Evolutionary conservation across 441 rosid species (phyloP), one percentile per base, ranked within the genome.

Genomic region (Geranium incanum): DNA sequence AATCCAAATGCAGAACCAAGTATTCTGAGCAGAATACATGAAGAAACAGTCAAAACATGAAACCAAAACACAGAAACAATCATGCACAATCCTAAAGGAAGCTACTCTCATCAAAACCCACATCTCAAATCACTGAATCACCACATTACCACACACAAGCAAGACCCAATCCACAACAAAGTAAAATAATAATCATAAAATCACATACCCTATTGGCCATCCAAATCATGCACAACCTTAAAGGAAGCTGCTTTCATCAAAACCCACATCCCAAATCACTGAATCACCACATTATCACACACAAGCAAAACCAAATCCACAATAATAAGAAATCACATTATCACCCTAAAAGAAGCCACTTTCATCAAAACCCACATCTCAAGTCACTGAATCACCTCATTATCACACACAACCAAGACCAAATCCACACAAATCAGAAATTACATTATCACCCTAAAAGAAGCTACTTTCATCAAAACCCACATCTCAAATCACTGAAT

Each of bases 131-230:
- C 16, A 50, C 59, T 11, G 59, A 13, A 65, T 1, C 43, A 21
- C 21, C 21, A 21, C 21, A 21, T 18, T 12, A 23, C 0, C 19
- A 36, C 18, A 41, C 18, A 8, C 16, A 43, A 48, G 1, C 36
- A 16, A 2, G 13, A 21, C 21, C 21, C 21, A 21, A 21, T 21
- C 21, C 21, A 21, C 21, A 21, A 21, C 21, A 21, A 21, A 21
- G 21, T 21, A 21, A 21, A 21, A 21, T 21, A 21, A 21, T 21
- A 21, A 21, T 21, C 0, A 68, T 2, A 50, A 1, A 11, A 15
- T 48, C 37, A 70, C 75, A 39, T 77, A 91, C 91, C 86, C 88
- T 21, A 21, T 78, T 93, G 89, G 50, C 87, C 87, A 50, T 89
- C 92, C 6, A 86, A 88, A 78, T 84, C 21, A 21, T 21, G 21